Evolutionary conservation across 2,329 filamentous ascomycete species (phyloP).

Genomic region (Keithomyces neogunnii): DNA sequence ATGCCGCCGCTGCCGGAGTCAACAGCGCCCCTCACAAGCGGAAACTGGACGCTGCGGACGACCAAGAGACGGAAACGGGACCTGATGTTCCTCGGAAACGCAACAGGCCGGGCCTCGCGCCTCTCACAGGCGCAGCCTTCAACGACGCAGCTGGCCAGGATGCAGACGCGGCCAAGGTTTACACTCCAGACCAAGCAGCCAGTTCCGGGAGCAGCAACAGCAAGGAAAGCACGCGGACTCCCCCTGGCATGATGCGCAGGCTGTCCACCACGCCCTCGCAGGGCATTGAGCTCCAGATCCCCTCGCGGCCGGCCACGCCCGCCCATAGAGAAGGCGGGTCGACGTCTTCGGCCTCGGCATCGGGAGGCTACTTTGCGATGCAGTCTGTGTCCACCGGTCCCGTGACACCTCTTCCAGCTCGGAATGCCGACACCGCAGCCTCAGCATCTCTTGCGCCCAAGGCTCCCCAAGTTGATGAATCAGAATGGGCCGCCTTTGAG

Average conservation of each 20-base stretch:
- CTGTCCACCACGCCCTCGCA: slow-evolving; percentile 44
- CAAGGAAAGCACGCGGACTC: slow-evolving; percentile 9
- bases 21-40: slow-evolving; percentile 19
- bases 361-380: slow-evolving; percentile 13
- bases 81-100: slow-evolving; percentile 35
- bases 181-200: slow-evolving; percentile 10
- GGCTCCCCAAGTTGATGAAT: slow-evolving; percentile 48
- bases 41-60: slow-evolving; percentile 23
- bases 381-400: slow-evolving; percentile 3
- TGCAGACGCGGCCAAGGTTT: slow-evolving; percentile 10
- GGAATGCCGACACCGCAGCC: slow-evolving; percentile 11
- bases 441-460: neutral
- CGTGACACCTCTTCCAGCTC: slow-evolving; percentile 20
- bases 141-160: neutral
- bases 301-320: slow-evolving; percentile 55
- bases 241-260: slow-evolving; percentile 29
- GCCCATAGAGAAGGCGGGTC: slow-evolving; percentile 32
- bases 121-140: neutral
- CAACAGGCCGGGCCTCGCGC: slow-evolving; percentile 29
- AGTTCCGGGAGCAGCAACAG: slow-evolving; percentile 14
- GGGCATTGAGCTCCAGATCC: slow-evolving; percentile 53
- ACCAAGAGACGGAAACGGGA: slow-evolving; percentile 27
- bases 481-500: slow-evolving; percentile 82
- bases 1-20: neutral
- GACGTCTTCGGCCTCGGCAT: slow-evolving; percentile 36